Evolutionary conservation across 495 filamentous ascomycete genomes (phyloP).

Genomic region (Collariella sp.): DNA sequence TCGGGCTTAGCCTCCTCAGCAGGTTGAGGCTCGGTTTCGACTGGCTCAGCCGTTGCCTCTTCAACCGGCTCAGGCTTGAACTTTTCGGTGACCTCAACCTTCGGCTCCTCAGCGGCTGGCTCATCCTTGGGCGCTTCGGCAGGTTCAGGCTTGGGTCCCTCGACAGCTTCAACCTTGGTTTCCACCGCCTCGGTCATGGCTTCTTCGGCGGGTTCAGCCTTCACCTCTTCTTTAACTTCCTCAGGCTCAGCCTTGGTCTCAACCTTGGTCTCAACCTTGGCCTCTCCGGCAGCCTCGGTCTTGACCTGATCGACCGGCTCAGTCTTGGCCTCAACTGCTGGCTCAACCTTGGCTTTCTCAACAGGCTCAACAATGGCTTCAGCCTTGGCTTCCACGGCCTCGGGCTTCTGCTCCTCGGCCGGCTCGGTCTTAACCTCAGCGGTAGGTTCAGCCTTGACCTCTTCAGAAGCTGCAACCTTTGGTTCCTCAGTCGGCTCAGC

Average conservation of each 20-base stretch:
- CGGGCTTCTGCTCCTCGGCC: neutral
- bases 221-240: neutral
- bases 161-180: neutral
- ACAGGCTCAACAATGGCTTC: slow-evolving; percentile 4
- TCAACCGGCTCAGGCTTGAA: neutral
- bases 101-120: neutral
- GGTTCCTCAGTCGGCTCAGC: neutral
- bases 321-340: neutral
- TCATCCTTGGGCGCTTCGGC: slow-evolving; percentile 12
- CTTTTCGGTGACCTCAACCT: neutral
- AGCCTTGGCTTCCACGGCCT: neutral
- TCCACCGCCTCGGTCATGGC: neutral
- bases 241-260: slow-evolving; percentile 8
- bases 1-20: neutral
- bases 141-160: slow-evolving; percentile 10
- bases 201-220: slow-evolving; percentile 8
- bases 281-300: neutral
- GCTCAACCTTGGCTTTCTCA: slow-evolving; percentile 3
- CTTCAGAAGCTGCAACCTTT: neutral
- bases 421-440: neutral
- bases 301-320: neutral
- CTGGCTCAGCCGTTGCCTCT: slow-evolving; percentile 12
- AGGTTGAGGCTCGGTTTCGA: slow-evolving; percentile 21
- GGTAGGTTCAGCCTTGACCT: slow-evolving; percentile 4
- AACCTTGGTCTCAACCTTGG: slow-evolving; percentile 8